Percentiles rank a stretch among this genome's conserved stretches.
These are phyloP conservation scores for Haplosporangium sp. DNA, from an alignment of 371 early-diverging fungal genomes.

Conservation along the genomic window DNA sequence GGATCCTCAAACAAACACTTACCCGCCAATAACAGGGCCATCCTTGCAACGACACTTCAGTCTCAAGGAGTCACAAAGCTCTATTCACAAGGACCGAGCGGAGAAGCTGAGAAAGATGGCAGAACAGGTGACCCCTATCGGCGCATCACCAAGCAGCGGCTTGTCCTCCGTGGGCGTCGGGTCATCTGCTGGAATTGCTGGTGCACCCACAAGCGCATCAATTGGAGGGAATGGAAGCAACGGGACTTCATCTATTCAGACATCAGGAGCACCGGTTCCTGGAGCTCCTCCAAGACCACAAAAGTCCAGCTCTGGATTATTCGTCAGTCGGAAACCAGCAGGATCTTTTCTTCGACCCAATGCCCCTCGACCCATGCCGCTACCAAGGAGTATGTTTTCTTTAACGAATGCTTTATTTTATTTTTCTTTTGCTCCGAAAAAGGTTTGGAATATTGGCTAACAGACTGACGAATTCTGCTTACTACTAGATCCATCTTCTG, in stretches of 20 bases:
- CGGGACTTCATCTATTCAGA: not conserved
- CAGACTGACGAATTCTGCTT: too few relatives aligned
- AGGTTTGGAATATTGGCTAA: not conserved
- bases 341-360: slow-evolving; percentile 41
- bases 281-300: slow-evolving; percentile 34
- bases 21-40: slow-evolving; percentile 39
- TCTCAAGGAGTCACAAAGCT: slow-evolving; percentile 17
- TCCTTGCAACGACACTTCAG: slow-evolving; percentile 41
- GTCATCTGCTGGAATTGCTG: not conserved
- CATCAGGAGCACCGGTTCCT: slow-evolving; percentile 5
- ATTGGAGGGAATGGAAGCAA: slow-evolving; percentile 3
- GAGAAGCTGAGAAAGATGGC: slow-evolving; percentile 40
- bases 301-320: slow-evolving; percentile 33
- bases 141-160: slow-evolving; percentile 6
- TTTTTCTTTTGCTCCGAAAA: not conserved
- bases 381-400: slow-evolving; percentile 34
- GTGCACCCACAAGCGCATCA: slow-evolving; percentile 2
- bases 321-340: slow-evolving; percentile 33
- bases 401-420: not conserved
- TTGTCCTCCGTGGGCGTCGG: slow-evolving; percentile 1
- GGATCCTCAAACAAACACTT: slow-evolving; percentile 36
- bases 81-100: slow-evolving; percentile 33
- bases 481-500: slow-evolving; percentile 22
- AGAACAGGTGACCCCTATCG: slow-evolving; percentile 32
- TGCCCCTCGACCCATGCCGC: slow-evolving; percentile 39